Conservation (phyloP, 345 rosid species). For the Pistacia vera region DNA sequence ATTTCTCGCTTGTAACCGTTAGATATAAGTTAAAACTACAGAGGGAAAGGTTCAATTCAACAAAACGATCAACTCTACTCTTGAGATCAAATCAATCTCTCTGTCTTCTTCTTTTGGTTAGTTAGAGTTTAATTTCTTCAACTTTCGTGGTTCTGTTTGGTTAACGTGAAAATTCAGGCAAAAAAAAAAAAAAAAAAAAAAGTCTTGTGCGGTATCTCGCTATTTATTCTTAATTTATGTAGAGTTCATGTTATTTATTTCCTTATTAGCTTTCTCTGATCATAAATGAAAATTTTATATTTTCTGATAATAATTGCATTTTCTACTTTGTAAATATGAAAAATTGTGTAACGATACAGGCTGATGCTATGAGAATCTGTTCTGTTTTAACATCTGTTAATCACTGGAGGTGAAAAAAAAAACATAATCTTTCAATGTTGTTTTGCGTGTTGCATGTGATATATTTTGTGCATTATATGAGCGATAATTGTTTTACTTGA, state of each 20-base stretch:
- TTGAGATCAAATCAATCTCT: neutral
- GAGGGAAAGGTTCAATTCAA: neutral
- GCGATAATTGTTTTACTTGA: neutral
- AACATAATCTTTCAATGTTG: neutral
- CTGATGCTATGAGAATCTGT: too few relatives aligned
- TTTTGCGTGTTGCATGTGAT: neutral
- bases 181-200: neutral
- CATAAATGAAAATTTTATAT: neutral
- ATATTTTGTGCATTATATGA: neutral
- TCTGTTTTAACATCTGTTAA: too few relatives aligned
- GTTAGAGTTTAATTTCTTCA: conserved; percentile 8
- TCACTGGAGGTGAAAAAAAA: neutral
- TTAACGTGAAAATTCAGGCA: neutral
- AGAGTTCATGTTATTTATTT: neutral
- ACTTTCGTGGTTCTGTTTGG: neutral
- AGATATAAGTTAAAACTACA: too few relatives aligned
- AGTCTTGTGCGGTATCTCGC: too few relatives aligned
- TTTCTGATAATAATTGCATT: too few relatives aligned
- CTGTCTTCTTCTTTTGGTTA: neutral
- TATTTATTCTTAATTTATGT: neutral
- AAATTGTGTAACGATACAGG: too few relatives aligned
- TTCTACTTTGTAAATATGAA: too few relatives aligned
- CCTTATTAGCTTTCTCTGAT: neutral
- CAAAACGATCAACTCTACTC: neutral
- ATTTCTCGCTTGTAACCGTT: too few relatives aligned